phyloP scores from a whole-genome alignment of 2,329 filamentous ascomycete genomes.

The Penicillium fuscoglaucum region DNA sequence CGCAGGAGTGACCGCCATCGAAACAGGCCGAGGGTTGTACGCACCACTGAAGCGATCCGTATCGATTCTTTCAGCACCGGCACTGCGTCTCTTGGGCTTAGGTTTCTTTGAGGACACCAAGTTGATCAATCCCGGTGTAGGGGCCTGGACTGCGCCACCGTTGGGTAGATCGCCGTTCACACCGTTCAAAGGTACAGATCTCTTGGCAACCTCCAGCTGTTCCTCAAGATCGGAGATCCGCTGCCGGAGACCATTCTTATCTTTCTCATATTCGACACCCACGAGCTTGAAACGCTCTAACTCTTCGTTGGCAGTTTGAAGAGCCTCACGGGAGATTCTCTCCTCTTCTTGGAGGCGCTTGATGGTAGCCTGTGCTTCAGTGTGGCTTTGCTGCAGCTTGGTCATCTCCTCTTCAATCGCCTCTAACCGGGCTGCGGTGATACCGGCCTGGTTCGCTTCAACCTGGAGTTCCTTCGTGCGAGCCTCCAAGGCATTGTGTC shows the following conservation, averaged over 20 bases:
- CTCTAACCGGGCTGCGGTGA: conserved; percentile 83
- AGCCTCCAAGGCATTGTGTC: conserved; percentile 85
- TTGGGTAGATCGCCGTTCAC: conserved; percentile 56
- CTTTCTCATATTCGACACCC: conserved; percentile 74
- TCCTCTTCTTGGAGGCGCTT: conserved; percentile 96
- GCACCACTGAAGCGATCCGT: conserved; percentile 86
- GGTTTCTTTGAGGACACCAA: conserved; percentile 96
- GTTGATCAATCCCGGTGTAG: conserved; percentile 83
- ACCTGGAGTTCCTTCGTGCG: conserved; percentile 91
- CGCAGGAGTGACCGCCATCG: conserved; percentile 73
- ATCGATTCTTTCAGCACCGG: conserved; percentile 79
- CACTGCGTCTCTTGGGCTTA: conserved; percentile 77
- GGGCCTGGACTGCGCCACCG: conserved; percentile 57
- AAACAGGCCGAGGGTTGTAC: conserved; percentile 93
- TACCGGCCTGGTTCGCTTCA: conserved; percentile 96
- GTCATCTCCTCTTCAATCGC: conserved; percentile 96
- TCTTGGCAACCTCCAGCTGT: conserved; percentile 83
- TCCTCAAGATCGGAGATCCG: conserved; percentile 89
- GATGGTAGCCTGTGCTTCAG: conserved; percentile 86
- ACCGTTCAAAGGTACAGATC: conserved; percentile 70
- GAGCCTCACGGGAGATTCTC: conserved; percentile 76
- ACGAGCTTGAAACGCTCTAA: conserved; percentile 75
- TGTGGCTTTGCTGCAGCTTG: conserved; percentile 82
- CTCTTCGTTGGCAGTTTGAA: conserved; percentile 76
- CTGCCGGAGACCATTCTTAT: conserved; percentile 81